Evolutionary conservation across 2,329 filamentous ascomycete species (phyloP).

Genomic region (Cladobotryum protrusum): DNA sequence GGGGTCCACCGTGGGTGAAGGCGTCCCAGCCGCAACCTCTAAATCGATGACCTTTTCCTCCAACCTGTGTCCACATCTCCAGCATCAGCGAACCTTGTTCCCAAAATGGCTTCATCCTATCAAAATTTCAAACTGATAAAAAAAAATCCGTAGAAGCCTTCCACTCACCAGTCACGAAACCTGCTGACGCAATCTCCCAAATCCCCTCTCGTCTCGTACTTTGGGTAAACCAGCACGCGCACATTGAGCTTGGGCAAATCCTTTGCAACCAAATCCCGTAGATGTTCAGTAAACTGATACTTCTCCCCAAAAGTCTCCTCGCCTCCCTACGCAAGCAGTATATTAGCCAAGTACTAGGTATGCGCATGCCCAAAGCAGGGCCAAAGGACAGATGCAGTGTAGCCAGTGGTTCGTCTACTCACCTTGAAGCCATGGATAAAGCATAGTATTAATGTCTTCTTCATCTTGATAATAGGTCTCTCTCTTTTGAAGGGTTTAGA

Average conservation of each 20-base stretch:
- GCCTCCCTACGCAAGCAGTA: slow-evolving; percentile 48
- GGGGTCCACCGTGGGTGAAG: slow-evolving; percentile 79
- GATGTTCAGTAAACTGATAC: slow-evolving; percentile 63
- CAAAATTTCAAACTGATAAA: neutral
- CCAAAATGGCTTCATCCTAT: too few species aligned
- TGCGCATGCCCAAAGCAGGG: neutral
- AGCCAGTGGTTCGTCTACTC: slow-evolving; percentile 8
- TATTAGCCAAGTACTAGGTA: neutral
- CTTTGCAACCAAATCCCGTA: slow-evolving; percentile 57
- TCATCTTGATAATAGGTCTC: slow-evolving; percentile 29
- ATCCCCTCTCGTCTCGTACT: slow-evolving; percentile 76
- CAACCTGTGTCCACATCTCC: slow-evolving; percentile 48
- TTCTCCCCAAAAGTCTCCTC: slow-evolving; percentile 68
- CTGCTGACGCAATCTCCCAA: slow-evolving; percentile 62
- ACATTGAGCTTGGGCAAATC: slow-evolving; percentile 65
- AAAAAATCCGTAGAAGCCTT: neutral
- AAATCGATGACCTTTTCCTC: slow-evolving; percentile 90
- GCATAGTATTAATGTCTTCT: slow-evolving; percentile 73
- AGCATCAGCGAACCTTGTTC: neutral
- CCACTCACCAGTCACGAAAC: slow-evolving; percentile 66
- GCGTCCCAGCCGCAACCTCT: slow-evolving; percentile 74
- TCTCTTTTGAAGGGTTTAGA: too few species aligned
- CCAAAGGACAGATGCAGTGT: neutral
- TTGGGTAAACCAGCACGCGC: slow-evolving; percentile 65
- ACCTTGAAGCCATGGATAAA: slow-evolving; percentile 89